Base-by-base conservation (phyloP, 179 eudicot species). In the Spinacia oleracea region DNA sequence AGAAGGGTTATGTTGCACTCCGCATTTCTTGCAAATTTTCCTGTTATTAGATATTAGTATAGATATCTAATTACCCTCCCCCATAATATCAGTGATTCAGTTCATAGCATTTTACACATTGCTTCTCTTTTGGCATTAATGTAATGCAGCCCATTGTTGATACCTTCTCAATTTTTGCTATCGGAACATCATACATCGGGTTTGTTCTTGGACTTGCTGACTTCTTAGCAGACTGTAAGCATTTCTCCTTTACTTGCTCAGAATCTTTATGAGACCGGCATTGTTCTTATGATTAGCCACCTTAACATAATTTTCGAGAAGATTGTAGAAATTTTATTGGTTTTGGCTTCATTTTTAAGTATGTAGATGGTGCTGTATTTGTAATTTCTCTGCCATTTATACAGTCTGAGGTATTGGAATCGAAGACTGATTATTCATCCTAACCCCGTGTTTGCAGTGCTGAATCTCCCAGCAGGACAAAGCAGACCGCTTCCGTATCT, bases 161-260 rank as follows among this genome's bases (percentile, higher is more conserved):
- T 81, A 81, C 81, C 67, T 93, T 96, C 80, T 96, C 98, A n/a
- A 84, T 96, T 78, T 88, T 96, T 74, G 99, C 99, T 51, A 90
- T 93, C 62, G 93, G 91, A 50, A 96, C 99, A 45, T 96, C 97
- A 27, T 93, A 91, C 85, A 93, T 96, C 51, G 99, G 98, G 75
- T 96, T 96, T 42, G 89, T 96, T 79, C 82, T 96, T 76, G 99
- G 99, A 58, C 99, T 96, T 35, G 85, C 91, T 0, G 99, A 96
- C 89, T 96, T 96, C 88, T 88, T 93, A 70, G 92, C 92, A 35
- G 99, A 96, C 82, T 86, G 99, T 93, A 86, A 93, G 96, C 84
- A 70, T 59, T 35, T 60, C 64, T 77, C 21, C 69, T 78, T 77
- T 27, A 31, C 35, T 43, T 42, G 56, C 6, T 42, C 31, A n/a